Evolutionary conservation across 495 filamentous ascomycete genomes (phyloP).

Genomic region (Aspergillus homomorphus): DNA sequence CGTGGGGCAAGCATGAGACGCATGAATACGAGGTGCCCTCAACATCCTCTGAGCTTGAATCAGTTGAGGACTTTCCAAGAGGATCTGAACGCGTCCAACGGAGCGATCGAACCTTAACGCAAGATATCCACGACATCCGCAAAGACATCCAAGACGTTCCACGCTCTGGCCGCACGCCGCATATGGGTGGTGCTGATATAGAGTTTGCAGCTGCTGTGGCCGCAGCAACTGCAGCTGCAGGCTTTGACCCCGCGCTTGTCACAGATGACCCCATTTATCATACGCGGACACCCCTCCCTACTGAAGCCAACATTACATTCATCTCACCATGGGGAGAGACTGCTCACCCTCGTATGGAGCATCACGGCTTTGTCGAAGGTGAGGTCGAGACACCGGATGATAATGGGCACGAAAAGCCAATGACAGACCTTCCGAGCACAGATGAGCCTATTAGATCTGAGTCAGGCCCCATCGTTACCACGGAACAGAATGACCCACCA

Average conservation of each 20-base stretch:
- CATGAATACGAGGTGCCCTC: constrained; percentile 58
- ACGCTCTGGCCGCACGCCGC: constrained; percentile 16
- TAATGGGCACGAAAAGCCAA: constrained; percentile 11
- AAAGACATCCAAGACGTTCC: constrained; percentile 11
- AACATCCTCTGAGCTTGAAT: constrained; percentile 46
- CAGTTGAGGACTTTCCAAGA: constrained; percentile 28
- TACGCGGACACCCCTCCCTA: constrained; percentile 61
- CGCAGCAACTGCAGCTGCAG: constrained; percentile 62
- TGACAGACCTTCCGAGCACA: constrained; percentile 15
- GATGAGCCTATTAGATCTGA: constrained; percentile 25
- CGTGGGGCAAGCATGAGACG: constrained; percentile 60
- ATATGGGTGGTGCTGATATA: constrained; percentile 49
- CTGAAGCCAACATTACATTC: constrained; percentile 47
- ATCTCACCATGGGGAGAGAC: constrained; percentile 44
- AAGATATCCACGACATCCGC: constrained; percentile 21
- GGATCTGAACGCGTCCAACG: background rate
- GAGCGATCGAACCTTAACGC: constrained; percentile 8
- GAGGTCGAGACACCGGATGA: constrained; percentile 26
- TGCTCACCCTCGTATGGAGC: constrained; percentile 32
- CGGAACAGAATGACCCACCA: constrained; percentile 8
- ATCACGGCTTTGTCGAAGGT: constrained; percentile 34
- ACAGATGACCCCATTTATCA: constrained; percentile 62
- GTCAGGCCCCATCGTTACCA: constrained; percentile 14
- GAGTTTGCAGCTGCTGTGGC: constrained; percentile 70
- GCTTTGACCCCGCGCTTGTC: constrained; percentile 70